Conservation (phyloP, 768 basidiomycete species). For the Coprinopsis marcescibilis region DNA sequence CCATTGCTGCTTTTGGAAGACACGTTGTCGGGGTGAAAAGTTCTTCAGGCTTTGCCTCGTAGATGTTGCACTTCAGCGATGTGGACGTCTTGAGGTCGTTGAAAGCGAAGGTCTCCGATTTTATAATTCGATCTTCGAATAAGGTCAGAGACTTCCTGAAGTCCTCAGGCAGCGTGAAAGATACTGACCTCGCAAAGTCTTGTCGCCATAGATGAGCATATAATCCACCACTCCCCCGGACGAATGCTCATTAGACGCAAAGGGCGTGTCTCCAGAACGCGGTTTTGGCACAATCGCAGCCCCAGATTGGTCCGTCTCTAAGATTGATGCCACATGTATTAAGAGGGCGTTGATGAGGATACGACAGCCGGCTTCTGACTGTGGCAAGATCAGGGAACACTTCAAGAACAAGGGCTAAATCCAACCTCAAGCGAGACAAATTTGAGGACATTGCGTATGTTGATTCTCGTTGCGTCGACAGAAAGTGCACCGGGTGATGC, state of each 20-base stretch:
- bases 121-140: constrained; percentile 13
- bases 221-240: constrained; percentile 15
- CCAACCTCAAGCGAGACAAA: constrained; percentile 14
- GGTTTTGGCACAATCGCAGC: constrained; percentile 12
- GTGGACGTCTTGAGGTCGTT: constrained; percentile 12
- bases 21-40: constrained; percentile 9
- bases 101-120: constrained; percentile 14
- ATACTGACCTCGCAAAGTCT: constrained; percentile 12
- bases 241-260: constrained; percentile 9
- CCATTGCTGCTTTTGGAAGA: constrained; percentile 14
- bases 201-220: constrained; percentile 14
- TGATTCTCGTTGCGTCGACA: constrained; percentile 13
- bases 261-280: constrained; percentile 5
- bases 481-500: constrained; percentile 9
- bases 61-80: constrained; percentile 14
- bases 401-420: constrained; percentile 1
- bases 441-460: constrained; percentile 12
- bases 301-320: constrained; percentile 13
- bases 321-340: constrained; percentile 14
- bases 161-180: neutral
- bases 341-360: constrained; percentile 15
- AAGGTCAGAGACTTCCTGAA: constrained; percentile 6
- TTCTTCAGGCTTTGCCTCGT: constrained; percentile 15
- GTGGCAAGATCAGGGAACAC: constrained; percentile 6
- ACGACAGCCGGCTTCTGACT: constrained; percentile 15